Base-by-base conservation (phyloP, 306 rosid genomes). In the Dalbergia cochinchinensis region DNA sequence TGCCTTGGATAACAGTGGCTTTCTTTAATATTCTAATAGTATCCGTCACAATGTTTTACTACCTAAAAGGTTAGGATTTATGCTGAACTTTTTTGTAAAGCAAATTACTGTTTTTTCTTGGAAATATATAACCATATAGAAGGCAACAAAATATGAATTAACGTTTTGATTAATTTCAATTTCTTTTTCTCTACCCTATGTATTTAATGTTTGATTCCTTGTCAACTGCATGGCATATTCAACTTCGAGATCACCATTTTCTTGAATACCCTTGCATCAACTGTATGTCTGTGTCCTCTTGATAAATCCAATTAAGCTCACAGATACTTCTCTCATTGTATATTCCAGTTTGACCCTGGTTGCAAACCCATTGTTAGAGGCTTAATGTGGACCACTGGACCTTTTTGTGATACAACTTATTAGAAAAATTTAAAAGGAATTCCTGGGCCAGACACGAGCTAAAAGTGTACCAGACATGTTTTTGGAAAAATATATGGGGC, bases 1-100 rank as follows among this genome's bases (percentile, higher is more conserved):
- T 93, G 99, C 99, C 99, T 64, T 95, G 99, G 99, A 81, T 95
- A 83, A 95, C 98, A 4, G 96, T 92, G 65, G 84, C 78, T 26
- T 83, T 91, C 53, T 93, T 92, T 74, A 85, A 95, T 78, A 67
- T 91, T 66, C 97, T 95, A 79, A 90, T 91, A 13, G 58, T 91
- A 87, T 83, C 97, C 31, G 96, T 93, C 83, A 90, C 98, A 57
- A 91, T 95, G 92, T 87, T 89, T 79, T 92, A 84, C 86, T 93
- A 95, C 87, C 81, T 95, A 44, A 95, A 95, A 95, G 99, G 99
- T 94, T 67, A 71, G 91, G 54, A 78, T 78, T 58, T 73, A 74
- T 45, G 16, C 65, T 44, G 8, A 34, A 53, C 20, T 66, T 57
- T 77, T 79, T 72, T 67, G 64, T 55, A 18, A 77, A 44, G 54